phyloP scores from a whole-genome alignment of 139 green algal species.

The Picochlorum sp. region DNA sequence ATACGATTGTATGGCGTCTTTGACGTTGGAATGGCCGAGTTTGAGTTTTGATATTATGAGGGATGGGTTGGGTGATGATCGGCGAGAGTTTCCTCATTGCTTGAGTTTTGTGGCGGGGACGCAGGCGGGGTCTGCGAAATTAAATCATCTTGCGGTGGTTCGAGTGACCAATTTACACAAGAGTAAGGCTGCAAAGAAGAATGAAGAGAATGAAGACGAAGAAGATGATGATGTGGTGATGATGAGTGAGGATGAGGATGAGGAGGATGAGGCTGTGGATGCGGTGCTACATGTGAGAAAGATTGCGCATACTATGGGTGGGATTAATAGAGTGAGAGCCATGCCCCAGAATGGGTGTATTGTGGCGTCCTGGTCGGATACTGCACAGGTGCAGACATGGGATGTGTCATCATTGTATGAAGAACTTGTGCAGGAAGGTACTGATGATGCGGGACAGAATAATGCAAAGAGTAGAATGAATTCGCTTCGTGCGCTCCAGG shows the following conservation, averaged over 20 bases:
- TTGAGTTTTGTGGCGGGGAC: conserved; percentile 74
- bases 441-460: neutral
- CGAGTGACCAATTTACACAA: conserved; percentile 53
- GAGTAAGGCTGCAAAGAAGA: conserved; percentile 8
- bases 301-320: conserved; percentile 56
- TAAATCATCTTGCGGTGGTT: conserved; percentile 73
- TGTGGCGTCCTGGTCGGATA: conserved; percentile 85
- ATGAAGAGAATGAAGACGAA: neutral
- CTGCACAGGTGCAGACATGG: conserved; percentile 70
- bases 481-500: conserved; percentile 14
- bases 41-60: conserved; percentile 88
- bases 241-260: conserved; percentile 5
- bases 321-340: conserved; percentile 85
- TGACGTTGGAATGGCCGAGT: conserved; percentile 87
- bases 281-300: conserved; percentile 38
- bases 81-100: conserved; percentile 80
- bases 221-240: conserved; percentile 14
- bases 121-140: conserved; percentile 46
- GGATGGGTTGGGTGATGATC: conserved; percentile 51
- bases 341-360: conserved; percentile 80
- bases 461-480: conserved; percentile 13
- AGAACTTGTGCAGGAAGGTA: conserved; percentile 46
- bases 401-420: conserved; percentile 56
- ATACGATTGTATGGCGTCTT: conserved; percentile 89
- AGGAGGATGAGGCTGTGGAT: conserved; percentile 46